A percentile compares a stretch with the other conserved stretches of the same genome.
Conservation (phyloP, 2,329 filamentous ascomycete genomes). For the Metarhizium sp. region DNA sequence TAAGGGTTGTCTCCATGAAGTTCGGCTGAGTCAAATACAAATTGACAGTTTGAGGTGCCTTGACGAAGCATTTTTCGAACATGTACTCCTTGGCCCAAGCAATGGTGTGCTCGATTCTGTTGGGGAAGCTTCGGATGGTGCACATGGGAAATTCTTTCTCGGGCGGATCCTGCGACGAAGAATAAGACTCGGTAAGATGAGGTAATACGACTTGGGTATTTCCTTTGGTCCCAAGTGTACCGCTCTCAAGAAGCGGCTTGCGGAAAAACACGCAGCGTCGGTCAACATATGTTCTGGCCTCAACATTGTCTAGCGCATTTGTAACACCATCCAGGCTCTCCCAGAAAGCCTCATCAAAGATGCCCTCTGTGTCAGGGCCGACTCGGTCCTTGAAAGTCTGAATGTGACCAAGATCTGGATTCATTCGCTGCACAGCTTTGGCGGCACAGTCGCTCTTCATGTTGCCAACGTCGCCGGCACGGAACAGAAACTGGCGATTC, state of each 20-base stretch:
- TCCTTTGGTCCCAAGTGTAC: slow-evolving; percentile 96
- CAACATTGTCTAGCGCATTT: slow-evolving; percentile 95
- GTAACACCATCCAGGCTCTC: slow-evolving; percentile 78
- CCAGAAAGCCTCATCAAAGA: slow-evolving; percentile 96
- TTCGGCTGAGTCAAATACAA: slow-evolving; percentile 86
- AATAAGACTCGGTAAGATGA: slow-evolving; percentile 90
- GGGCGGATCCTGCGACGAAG: slow-evolving; percentile 85
- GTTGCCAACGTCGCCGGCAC: slow-evolving; percentile 83
- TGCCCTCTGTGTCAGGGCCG: slow-evolving; percentile 80
- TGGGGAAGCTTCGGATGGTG: slow-evolving; percentile 92
- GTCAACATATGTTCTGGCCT: slow-evolving; percentile 93
- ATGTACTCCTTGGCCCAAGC: slow-evolving; percentile 88
- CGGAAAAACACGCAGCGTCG: slow-evolving; percentile 96
- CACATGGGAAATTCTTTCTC: slow-evolving; percentile 99
- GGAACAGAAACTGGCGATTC: slow-evolving; percentile 94
- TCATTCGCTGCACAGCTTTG: slow-evolving; percentile 86
- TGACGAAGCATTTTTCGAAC: slow-evolving; percentile 90
- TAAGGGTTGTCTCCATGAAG: slow-evolving; percentile 77
- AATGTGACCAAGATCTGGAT: slow-evolving; percentile 89
- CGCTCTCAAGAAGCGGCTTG: slow-evolving; percentile 91
- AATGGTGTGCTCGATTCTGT: slow-evolving; percentile 97
- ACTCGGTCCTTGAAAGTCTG: slow-evolving; percentile 80
- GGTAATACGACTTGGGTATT: slow-evolving; percentile 96
- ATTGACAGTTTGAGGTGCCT: slow-evolving; percentile 88
- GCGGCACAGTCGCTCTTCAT: slow-evolving; percentile 96